Conservation (phyloP, 2,329 filamentous ascomycete genomes). For the Endoconidiophora laricicola region DNA sequence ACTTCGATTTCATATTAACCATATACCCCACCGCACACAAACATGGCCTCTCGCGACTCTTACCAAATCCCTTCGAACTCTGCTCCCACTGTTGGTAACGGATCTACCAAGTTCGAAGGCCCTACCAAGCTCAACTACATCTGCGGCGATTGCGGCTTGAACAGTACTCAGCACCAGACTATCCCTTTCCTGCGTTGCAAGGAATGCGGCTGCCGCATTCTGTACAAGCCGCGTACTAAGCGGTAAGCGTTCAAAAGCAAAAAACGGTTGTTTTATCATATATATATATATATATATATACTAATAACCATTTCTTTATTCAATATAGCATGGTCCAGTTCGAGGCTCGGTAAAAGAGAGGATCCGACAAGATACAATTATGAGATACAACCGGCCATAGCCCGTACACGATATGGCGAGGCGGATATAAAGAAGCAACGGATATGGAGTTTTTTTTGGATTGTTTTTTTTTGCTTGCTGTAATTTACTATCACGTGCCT, state of each 20-base stretch:
- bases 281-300: background rate
- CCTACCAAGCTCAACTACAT: constrained; percentile 27
- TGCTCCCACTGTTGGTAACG: constrained; percentile 24
- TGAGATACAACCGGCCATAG: too few species aligned
- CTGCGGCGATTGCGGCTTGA: constrained; percentile 33
- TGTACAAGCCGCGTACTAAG: constrained; percentile 97
- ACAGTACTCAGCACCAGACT: constrained; percentile 34
- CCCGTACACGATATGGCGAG: background rate
- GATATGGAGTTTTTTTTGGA: background rate
- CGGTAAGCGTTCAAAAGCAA: constrained; percentile 41
- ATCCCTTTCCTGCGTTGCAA: constrained; percentile 87
- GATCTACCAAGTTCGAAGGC: constrained; percentile 22
- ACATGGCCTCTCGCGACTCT: constrained; percentile 50
- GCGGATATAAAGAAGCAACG: background rate
- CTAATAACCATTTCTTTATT: constrained; percentile 14
- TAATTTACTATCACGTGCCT: background rate
- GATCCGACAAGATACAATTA: too few species aligned
- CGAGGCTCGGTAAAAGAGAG: constrained; percentile 54
- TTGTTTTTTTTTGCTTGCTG: background rate
- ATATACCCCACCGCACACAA: background rate
- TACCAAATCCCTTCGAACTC: constrained; percentile 54
- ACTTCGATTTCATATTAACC: background rate
- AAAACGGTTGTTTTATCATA: background rate
- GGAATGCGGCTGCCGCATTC: constrained; percentile 83
- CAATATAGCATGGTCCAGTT: constrained; percentile 83